Evolutionary conservation across 129 eudicot genomes (phyloP).

Genomic region (Flaveria bidentis): DNA sequence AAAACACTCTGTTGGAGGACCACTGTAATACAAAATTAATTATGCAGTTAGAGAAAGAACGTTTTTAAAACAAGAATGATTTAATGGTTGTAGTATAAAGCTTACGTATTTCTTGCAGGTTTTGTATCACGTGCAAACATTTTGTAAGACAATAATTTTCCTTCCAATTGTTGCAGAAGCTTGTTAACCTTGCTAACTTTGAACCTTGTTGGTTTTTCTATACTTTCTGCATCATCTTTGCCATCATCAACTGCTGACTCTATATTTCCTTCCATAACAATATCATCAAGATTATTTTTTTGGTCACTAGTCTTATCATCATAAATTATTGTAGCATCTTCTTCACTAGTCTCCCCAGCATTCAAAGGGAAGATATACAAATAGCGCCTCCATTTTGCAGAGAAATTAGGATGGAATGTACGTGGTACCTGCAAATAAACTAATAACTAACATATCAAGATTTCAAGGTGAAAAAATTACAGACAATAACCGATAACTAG

Average conservation of each 20-base stretch:
- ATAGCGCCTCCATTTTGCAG: slow-evolving; percentile 96
- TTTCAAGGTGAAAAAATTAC: neutral
- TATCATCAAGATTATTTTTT: slow-evolving; percentile 13
- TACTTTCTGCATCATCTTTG: slow-evolving; percentile 34
- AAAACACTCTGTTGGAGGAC: slow-evolving; percentile 98
- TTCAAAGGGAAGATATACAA: slow-evolving; percentile 79
- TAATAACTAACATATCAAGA: slow-evolving; percentile 5
- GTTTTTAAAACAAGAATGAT: neutral
- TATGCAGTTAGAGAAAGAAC: neutral
- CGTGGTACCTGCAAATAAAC: slow-evolving; percentile 66
- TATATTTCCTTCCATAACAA: slow-evolving; percentile 24
- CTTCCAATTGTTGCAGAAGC: slow-evolving; percentile 71
- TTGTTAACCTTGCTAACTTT: slow-evolving; percentile 65
- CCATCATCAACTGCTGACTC: slow-evolving; percentile 27
- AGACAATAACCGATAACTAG: neutral
- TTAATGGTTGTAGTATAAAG: neutral
- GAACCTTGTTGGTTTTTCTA: slow-evolving; percentile 59
- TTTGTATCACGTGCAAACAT: slow-evolving; percentile 98
- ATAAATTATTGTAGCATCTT: slow-evolving; percentile 22
- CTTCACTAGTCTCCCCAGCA: slow-evolving; percentile 38
- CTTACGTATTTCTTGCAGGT: slow-evolving; percentile 88
- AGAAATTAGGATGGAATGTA: slow-evolving; percentile 89
- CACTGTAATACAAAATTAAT: slow-evolving; percentile 50
- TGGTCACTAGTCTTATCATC: slow-evolving; percentile 20
- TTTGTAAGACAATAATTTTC: slow-evolving; percentile 81